A percentile compares a stretch with the other conserved stretches of the same genome.
These are phyloP conservation scores for Populus euphratica DNA, from an alignment of 345 rosid genomes.

Conservation along the genomic window DNA sequence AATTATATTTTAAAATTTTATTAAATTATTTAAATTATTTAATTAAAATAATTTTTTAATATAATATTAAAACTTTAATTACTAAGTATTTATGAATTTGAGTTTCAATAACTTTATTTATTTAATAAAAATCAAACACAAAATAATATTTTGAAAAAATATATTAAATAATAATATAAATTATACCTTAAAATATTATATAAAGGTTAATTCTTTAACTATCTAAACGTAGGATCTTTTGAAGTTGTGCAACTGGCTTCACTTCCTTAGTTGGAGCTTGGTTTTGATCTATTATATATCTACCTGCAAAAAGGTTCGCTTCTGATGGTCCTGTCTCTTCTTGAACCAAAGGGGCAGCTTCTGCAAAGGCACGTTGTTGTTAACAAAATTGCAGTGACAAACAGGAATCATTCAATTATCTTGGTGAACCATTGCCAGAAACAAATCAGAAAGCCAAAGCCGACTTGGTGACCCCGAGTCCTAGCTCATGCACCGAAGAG, in stretches of 20 bases:
- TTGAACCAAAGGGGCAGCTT: slow-evolving; percentile 31
- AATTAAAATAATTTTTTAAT: no score
- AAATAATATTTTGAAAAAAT: no score
- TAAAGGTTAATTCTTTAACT: no score
- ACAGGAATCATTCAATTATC: neutral
- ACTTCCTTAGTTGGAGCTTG: slow-evolving; percentile 43
- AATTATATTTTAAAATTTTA: no score
- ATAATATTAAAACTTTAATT: fast-evolving
- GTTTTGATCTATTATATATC: slow-evolving; percentile 35
- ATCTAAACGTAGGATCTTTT: slow-evolving; percentile 50
- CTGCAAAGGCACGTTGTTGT: slow-evolving; percentile 20
- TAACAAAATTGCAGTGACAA: neutral
- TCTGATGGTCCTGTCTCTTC: slow-evolving; percentile 52
- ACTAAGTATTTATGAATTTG: fast-evolving
- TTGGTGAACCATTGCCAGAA: neutral
- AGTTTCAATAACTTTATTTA: no score
- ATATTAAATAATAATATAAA: no score
- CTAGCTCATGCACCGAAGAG: neutral
- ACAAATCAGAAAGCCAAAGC: neutral
- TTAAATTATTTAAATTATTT: no score
- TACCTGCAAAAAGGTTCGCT: slow-evolving; percentile 40
- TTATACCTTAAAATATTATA: no score
- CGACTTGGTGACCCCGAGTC: neutral
- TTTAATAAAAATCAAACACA: no score
- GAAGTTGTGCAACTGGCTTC: slow-evolving; percentile 46